Base-by-base conservation (phyloP, 169 alveolate genomes). In the Eimeria zaria region DNA sequence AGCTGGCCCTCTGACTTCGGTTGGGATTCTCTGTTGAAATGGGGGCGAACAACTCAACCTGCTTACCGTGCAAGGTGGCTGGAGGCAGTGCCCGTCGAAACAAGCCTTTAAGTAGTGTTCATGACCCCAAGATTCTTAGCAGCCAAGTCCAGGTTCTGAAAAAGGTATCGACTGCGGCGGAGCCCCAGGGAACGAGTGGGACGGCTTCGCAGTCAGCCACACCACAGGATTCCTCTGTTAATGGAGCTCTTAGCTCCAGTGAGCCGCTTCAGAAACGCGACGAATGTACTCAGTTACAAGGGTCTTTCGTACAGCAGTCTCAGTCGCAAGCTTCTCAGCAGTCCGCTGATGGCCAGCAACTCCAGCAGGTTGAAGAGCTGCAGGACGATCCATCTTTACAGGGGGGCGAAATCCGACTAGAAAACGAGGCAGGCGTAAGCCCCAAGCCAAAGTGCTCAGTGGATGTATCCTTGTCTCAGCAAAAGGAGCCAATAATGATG, bases 11-110 rank as follows among this genome's bases (percentile, higher is more conserved):
- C 62, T 24, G 48, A 48, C 44, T 46, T 24, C 30, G 44, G 64
- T 78, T 30, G 74, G 30, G 91, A 83, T 83, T 83, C 62, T 58
- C 55, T 55, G 71, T 44, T 41, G 83, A 87, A 87, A 87, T 87
- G 94, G 94, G 94, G 83, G 94, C 94, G 44, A 87, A 87, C 83
- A 87, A 87, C 84, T 87, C 94, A 64, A 64, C 94, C 18, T 87
- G 94, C 12, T 62, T 87, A 51, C 94, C 94, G 78, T 64, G 94
- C 83, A 87, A 64, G 81, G 94, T 74, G 18, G 94, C 81, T 62
- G 94, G 94, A 87, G 83, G 83, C 62, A 87, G 36, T 62, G 94
- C 69, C 24, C 94, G 94, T 62, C 94, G 94, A 60, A 87, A 60
- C 94, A 64, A 46, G 83, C 67, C 58, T 30, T 24, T 51, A 44